Base-by-base conservation (phyloP, 2,329 filamentous ascomycete species). In the Escovopsis sp. region DNA sequence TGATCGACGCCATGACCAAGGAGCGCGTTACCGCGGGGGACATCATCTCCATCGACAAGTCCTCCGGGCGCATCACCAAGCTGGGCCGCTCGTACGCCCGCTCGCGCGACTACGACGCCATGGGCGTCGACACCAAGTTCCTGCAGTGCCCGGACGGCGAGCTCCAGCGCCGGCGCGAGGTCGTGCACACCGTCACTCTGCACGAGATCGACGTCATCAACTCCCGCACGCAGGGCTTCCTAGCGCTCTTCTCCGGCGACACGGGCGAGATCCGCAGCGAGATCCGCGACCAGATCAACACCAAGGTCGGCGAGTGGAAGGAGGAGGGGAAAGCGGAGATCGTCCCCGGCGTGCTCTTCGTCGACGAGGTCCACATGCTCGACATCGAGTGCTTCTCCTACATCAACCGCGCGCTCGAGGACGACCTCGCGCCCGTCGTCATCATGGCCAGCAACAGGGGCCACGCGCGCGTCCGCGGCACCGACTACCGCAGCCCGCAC, bases 141-240 rank as follows among this genome's bases (percentile, higher is more conserved):
- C 75, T 98, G 28, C 87, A 94, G 58, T 96, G 88, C 55, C 90
- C 90, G 3, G 90, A 98, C 52, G 90, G 90, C 48, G 90, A 98
- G 64, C 71, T 98, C 27, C 90, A 98, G 60, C 92, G 93, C 59
- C 83, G 90, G 48, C 90, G 92, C 57, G 90, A 98, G 61, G 86
- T 94, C 2, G 82, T 94, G 6, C 90, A 98, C 60, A 98, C 90
- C 0, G 90, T 98, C 41, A 88, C 81, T 21, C 73, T 98, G 11
- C 90, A 98, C 61, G 90, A 98, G 63, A 98, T 98, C 44, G 90
- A 98, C 53, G 90, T 98, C 43, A 98, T 98, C 68, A 98, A 98
- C 65, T 94, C 87, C 41, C 74, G 90, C 47, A 94, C 90, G n/a
- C 90, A 98, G 61, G 90, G 90, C 25, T 98, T 98, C 61, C 64